These are phyloP conservation scores for Epichloe amarillans DNA, from an alignment of 2,329 filamentous ascomycete species.

Conservation along the genomic window DNA sequence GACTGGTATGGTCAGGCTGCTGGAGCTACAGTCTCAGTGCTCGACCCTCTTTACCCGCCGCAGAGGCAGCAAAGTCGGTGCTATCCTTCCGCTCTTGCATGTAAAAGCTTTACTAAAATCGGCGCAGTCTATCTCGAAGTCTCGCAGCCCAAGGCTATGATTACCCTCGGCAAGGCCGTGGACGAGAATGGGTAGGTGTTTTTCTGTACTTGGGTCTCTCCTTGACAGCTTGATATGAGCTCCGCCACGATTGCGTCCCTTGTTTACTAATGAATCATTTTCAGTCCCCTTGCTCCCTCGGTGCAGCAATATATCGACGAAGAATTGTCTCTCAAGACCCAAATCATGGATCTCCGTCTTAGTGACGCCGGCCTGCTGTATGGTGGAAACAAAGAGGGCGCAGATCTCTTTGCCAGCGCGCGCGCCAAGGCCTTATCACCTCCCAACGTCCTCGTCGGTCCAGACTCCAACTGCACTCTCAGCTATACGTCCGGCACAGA, in stretches of 20 bases:
- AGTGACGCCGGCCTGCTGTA: slow-evolving; percentile 54
- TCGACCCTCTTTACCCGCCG: slow-evolving; percentile 48
- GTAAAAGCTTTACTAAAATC: not conserved
- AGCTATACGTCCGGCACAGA: slow-evolving; percentile 64
- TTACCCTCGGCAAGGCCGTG: slow-evolving; percentile 56
- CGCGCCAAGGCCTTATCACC: slow-evolving; percentile 38
- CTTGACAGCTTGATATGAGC: too few relatives aligned
- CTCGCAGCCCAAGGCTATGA: slow-evolving; percentile 55
- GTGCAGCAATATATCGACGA: slow-evolving; percentile 56
- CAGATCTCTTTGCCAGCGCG: slow-evolving; percentile 49
- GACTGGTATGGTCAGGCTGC: slow-evolving; percentile 24
- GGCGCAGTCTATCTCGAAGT: slow-evolving; percentile 58
- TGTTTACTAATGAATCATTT: too few relatives aligned
- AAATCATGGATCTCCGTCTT: slow-evolving; percentile 62
- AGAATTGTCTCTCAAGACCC: slow-evolving; percentile 57
- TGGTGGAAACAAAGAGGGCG: slow-evolving; percentile 53
- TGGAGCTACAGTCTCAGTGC: slow-evolving; percentile 49
- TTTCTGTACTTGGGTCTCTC: too few relatives aligned
- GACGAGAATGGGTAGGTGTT: slow-evolving; percentile 16
- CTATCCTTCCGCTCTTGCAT: not conserved
- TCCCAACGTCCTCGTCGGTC: slow-evolving; percentile 67
- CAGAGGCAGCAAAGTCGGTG: slow-evolving; percentile 12
- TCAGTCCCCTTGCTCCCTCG: slow-evolving; percentile 32
- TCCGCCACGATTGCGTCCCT: too few relatives aligned
- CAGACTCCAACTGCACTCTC: slow-evolving; percentile 69